Percentiles rank a stretch among this genome's conserved stretches.
phyloP scores from a whole-genome alignment of 2,329 filamentous ascomycete species.

The Fusarium sp. region DNA sequence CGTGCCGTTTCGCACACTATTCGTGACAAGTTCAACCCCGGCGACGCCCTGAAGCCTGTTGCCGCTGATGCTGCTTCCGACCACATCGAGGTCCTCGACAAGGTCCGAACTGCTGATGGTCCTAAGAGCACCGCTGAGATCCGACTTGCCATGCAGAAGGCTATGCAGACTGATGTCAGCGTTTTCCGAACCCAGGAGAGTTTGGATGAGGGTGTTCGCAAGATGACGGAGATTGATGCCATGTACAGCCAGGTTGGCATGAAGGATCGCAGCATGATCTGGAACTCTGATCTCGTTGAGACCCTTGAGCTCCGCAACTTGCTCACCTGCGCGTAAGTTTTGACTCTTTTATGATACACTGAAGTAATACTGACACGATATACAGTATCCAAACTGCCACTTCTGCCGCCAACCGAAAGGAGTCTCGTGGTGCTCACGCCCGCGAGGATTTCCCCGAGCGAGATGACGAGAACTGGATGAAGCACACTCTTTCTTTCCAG shows the following conservation, averaged over 20 bases:
- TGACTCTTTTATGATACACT: not conserved
- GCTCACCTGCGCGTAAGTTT: conserved; percentile 90
- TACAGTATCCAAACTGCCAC: conserved; percentile 86
- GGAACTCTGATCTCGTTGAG: conserved; percentile 98
- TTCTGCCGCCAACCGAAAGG: conserved; percentile 91
- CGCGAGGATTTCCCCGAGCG: conserved; percentile 96
- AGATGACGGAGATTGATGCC: conserved; percentile 85
- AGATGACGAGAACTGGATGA: conserved; percentile 98
- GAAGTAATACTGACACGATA: conserved; percentile 17
- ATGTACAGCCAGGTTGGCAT: conserved; percentile 86
- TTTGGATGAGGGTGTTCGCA: conserved; percentile 90
- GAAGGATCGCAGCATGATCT: conserved; percentile 99
- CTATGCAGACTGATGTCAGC: conserved; percentile 96
- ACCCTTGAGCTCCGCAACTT: conserved; percentile 95
- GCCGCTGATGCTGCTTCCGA: conserved; percentile 88
- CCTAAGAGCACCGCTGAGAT: conserved; percentile 90
- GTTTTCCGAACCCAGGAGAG: conserved; percentile 96
- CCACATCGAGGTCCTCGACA: conserved; percentile 86
- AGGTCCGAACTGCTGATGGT: conserved; percentile 83
- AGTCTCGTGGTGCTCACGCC: conserved; percentile 96
- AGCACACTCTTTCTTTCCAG: conserved; percentile 97
- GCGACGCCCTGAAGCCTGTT: conserved; percentile 80
- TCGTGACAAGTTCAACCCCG: conserved; percentile 90
- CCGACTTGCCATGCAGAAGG: conserved; percentile 93
- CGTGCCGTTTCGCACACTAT: conserved; percentile 98